Percentiles rank a stretch among this genome's conserved stretches.
These are phyloP conservation scores for Pseudopyrenochaeta lycopersici DNA, from an alignment of 2,329 filamentous ascomycete species.

Conservation along the genomic window DNA sequence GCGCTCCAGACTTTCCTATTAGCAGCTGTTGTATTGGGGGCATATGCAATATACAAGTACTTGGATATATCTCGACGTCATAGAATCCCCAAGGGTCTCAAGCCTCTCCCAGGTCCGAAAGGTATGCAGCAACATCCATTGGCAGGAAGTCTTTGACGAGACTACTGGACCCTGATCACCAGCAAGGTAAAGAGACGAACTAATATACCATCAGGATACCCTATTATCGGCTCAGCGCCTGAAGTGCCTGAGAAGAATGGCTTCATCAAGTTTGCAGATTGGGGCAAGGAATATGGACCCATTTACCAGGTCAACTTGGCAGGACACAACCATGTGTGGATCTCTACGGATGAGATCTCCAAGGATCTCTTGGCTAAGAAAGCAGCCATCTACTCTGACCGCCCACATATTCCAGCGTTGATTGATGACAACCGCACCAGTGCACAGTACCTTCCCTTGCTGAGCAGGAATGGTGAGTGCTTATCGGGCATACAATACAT, in stretches of 20 bases:
- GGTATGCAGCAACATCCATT: slow-evolving; percentile 34
- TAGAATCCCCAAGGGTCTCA: slow-evolving; percentile 45
- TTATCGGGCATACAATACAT: background rate
- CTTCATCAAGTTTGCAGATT: slow-evolving; percentile 58
- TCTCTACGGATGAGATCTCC: slow-evolving; percentile 54
- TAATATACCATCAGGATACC: slow-evolving; percentile 46
- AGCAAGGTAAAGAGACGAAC: slow-evolving; percentile 13
- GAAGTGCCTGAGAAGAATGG: slow-evolving; percentile 55
- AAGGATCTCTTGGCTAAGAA: slow-evolving; percentile 56
- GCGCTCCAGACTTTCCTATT: slow-evolving; percentile 39
- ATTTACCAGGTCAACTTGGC: slow-evolving; percentile 58
- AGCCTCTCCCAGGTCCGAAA: slow-evolving; percentile 52
- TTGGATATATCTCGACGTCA: slow-evolving; percentile 33
- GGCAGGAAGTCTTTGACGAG: background rate
- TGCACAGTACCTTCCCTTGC: slow-evolving; percentile 56
- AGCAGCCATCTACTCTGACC: slow-evolving; percentile 57
- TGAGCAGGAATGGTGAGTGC: slow-evolving; percentile 53
- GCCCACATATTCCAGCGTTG: slow-evolving; percentile 56
- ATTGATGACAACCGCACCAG: slow-evolving; percentile 56
- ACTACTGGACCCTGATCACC: slow-evolving; percentile 1
- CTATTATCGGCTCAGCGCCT: slow-evolving; percentile 53
- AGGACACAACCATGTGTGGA: slow-evolving; percentile 57
- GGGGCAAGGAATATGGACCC: slow-evolving; percentile 55
- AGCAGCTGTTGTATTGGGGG: slow-evolving; percentile 28
- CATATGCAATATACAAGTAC: slow-evolving; percentile 43